phyloP scores from a whole-genome alignment of 2,329 filamentous ascomycete species.

The Golovinomyces cichoracearum region DNA sequence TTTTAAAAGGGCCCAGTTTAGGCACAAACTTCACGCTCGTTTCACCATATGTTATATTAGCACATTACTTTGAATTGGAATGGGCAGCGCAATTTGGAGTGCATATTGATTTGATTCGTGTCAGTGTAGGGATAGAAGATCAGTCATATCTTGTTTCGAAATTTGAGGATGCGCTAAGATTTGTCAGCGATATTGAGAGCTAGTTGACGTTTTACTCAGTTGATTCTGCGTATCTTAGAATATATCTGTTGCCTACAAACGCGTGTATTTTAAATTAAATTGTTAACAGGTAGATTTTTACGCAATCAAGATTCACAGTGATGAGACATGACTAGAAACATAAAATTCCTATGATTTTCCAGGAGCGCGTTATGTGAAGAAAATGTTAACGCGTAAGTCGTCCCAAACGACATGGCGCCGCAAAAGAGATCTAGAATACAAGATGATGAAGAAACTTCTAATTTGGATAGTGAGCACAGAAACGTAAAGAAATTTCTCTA shows the following conservation, averaged over 20 bases:
- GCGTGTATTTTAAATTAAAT: no score
- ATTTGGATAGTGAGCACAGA: no score
- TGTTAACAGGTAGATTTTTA: no score
- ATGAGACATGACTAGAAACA: no score
- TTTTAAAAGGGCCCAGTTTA: conserved; percentile 77
- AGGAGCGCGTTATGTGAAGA: no score
- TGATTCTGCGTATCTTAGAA: no score
- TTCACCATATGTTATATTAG: conserved; percentile 72
- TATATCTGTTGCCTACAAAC: no score
- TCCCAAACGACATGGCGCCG: neutral
- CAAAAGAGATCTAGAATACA: neutral
- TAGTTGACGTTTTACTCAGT: no score
- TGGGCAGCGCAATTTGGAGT: conserved; percentile 71
- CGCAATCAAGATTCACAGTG: no score
- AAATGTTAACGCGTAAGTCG: neutral
- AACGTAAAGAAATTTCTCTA: no score
- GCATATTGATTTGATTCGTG: conserved; percentile 50
- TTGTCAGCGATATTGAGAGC: conserved; percentile 19
- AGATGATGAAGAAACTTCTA: no score
- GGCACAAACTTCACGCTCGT: conserved; percentile 91
- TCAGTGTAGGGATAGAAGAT: conserved; percentile 79
- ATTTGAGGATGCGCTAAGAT: conserved; percentile 45
- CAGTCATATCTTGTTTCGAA: conserved; percentile 33
- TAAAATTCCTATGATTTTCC: no score
- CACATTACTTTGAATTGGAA: conserved; percentile 75